Base-by-base conservation (phyloP, 768 basidiomycete genomes). In the Boletus insuetus region DNA sequence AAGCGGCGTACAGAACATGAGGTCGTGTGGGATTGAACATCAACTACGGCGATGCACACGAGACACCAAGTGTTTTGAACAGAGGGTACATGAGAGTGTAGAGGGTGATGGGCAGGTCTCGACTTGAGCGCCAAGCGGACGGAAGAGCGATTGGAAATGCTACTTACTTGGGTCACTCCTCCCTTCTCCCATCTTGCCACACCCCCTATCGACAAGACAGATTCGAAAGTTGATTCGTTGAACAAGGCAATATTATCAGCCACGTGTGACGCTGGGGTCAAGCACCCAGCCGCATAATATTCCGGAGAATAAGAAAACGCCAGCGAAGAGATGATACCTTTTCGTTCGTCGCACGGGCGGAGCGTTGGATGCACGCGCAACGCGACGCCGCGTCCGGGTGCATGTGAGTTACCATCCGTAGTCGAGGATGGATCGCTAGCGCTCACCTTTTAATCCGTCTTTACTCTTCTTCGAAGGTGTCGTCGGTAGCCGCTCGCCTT, bases 281-380 rank as follows among this genome's bases (percentile, higher is more conserved):
- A 82, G 7, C 83, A 88, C 0, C 93, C 94, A 8, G 91, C 93
- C 0, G 93, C 94, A 59, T 84, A 94, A 14, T 86, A 73, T 39
- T 84, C 84, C 46, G 82, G 79, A 10, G 77, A 74, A 0, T 85
- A 78, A 17, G 83, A 85, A 69, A 97, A 94, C 0, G 90, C 83
- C 6, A 98, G 72, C 1, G 92, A 74, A 5, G 94, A 94, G 41
- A 98, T 80, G 56, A 98, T 91, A 1, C 95, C 94, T 93, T 48
- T 51, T 31, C 26, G 92, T 46, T 52, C 13, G 34, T 19, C 35
- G 51, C 60, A 31, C 9, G 47, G 2, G 6, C 47, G 47, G 10
- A 13, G 34, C 34, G 13, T 35, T 14, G 34, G 34, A 35, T 6
- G 34, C 13, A 35, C 34, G 34, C 34, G 14, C 13, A 14, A 14